A percentile compares a stretch with the other conserved stretches of the same genome.
phyloP scores from a whole-genome alignment of 2,329 filamentous ascomycete genomes.

The Claviceps capensis region DNA sequence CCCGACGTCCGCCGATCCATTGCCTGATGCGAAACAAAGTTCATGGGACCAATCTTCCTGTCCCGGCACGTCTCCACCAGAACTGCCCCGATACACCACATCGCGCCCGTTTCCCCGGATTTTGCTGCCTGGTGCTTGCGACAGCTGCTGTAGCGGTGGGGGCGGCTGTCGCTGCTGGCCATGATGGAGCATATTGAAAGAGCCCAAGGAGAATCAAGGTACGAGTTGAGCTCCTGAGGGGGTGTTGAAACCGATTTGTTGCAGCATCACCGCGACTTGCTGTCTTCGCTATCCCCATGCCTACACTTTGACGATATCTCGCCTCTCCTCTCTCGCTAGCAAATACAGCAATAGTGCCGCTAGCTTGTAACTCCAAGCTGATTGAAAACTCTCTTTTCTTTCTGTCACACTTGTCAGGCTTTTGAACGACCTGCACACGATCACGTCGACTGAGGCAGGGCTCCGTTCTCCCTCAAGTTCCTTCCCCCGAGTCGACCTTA shows the following conservation, averaged over 20 bases:
- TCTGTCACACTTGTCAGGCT: slow-evolving; percentile 8
- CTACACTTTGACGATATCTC: not conserved
- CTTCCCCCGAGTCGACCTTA: slow-evolving; percentile 26
- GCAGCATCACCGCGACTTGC: not conserved
- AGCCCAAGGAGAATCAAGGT: slow-evolving; percentile 5
- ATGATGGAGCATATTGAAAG: slow-evolving; percentile 4
- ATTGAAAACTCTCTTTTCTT: not conserved
- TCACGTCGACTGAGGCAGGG: slow-evolving; percentile 23
- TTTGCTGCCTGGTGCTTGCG: not conserved
- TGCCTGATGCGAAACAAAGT: not conserved
- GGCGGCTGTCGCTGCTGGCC: slow-evolving; percentile 1
- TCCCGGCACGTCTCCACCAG: not conserved
- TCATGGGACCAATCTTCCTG: not conserved
- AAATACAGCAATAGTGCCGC: not conserved
- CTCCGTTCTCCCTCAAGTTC: slow-evolving; percentile 15
- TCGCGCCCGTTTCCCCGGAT: not conserved
- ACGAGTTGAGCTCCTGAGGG: not conserved
- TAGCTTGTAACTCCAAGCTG: not conserved
- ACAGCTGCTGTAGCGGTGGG: slow-evolving; percentile 1
- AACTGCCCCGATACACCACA: not conserved
- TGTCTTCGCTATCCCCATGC: not conserved
- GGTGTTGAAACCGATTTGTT: not conserved
- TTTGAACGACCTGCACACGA: slow-evolving; percentile 15
- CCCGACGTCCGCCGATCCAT: not conserved
- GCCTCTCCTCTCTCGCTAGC: not conserved